A percentile compares a stretch with the other conserved stretches of the same genome.
Evolutionary conservation across 345 rosid genomes (phyloP).

Genomic region (Physaria fendleri): DNA sequence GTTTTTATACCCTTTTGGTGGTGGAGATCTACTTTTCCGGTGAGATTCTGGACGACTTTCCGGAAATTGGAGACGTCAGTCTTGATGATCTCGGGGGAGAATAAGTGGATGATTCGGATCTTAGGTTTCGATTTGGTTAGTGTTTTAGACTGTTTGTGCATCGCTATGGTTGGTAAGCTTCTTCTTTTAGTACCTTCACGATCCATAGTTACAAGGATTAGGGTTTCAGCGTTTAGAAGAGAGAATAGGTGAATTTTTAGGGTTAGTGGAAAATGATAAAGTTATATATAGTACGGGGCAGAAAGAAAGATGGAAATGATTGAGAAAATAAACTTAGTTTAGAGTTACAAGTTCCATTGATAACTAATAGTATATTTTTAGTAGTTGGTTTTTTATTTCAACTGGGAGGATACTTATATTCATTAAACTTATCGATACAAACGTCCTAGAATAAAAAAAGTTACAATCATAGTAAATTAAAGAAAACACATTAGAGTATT

Average conservation of each 20-base stretch:
- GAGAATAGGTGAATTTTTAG: slow-evolving; percentile 32
- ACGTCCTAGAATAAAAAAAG: too few species aligned
- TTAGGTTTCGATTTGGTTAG: slow-evolving; percentile 61
- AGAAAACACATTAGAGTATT: too few species aligned
- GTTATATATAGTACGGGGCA: slow-evolving; percentile 9
- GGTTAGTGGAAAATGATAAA: slow-evolving; percentile 4
- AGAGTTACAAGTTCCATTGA: slow-evolving; percentile 2
- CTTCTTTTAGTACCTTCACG: slow-evolving; percentile 21
- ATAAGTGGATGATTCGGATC: slow-evolving; percentile 71
- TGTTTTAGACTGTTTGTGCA: slow-evolving; percentile 40
- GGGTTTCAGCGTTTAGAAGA: slow-evolving; percentile 1
- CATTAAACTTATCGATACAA: too few species aligned
- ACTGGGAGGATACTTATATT: too few species aligned
- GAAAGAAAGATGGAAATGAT: background rate
- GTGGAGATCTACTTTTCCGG: slow-evolving; percentile 49
- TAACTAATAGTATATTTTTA: background rate
- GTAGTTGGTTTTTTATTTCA: background rate
- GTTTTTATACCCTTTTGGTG: slow-evolving; percentile 25
- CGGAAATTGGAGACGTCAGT: slow-evolving; percentile 76
- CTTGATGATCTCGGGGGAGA: slow-evolving; percentile 85
- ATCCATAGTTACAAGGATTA: slow-evolving; percentile 30
- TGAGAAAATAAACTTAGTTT: background rate
- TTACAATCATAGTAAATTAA: too few species aligned
- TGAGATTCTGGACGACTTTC: slow-evolving; percentile 73
- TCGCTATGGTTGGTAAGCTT: slow-evolving; percentile 28